Percentiles rank a stretch among this genome's conserved stretches.
Evolutionary conservation across 331 rosid genomes (phyloP).

Genomic region (Telfairia occidentalis): DNA sequence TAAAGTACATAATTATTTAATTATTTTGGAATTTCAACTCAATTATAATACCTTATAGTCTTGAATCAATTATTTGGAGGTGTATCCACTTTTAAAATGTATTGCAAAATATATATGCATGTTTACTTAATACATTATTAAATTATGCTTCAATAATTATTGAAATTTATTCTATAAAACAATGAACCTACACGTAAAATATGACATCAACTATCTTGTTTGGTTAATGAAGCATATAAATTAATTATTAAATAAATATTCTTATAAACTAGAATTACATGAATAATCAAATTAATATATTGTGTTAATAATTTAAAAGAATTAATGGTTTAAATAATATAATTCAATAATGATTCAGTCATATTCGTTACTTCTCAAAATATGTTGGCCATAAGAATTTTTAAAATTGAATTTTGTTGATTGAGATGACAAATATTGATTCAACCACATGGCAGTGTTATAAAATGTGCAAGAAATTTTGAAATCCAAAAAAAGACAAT

Average conservation of each 20-base stretch:
- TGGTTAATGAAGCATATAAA: not conserved
- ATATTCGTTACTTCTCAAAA: no score
- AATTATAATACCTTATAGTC: not conserved
- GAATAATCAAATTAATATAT: no score
- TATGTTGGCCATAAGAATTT: not conserved
- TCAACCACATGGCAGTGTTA: no score
- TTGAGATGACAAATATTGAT: not conserved
- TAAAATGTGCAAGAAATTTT: no score
- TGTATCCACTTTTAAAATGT: not conserved
- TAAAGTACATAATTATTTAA: not conserved
- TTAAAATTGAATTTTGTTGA: not conserved
- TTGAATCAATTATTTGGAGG: not conserved
- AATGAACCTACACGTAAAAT: not conserved
- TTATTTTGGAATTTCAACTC: not conserved
- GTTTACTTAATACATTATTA: not conserved
- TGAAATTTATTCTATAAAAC: not conserved
- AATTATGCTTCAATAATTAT: not conserved
- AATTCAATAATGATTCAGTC: no score
- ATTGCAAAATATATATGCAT: not conserved
- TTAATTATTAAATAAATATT: not conserved
- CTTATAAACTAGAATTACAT: not conserved
- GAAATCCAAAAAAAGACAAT: no score
- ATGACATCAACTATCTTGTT: not conserved
- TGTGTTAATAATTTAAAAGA: no score
- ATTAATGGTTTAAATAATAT: no score